Evolutionary conservation across 441 rosid genomes (phyloP).

Genomic region (Lepidium campestre): DNA sequence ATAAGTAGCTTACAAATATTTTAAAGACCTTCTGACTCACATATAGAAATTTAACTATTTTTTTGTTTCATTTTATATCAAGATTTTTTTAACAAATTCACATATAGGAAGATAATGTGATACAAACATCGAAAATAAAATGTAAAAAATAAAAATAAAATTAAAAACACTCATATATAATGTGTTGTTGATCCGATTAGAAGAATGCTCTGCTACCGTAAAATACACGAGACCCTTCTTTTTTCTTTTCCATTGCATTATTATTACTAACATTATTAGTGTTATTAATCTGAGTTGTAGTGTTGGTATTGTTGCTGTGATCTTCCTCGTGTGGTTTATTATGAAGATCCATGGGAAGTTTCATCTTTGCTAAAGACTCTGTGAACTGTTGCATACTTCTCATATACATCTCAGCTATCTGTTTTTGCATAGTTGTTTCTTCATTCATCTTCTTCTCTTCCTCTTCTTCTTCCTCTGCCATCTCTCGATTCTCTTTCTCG

Average conservation of each 20-base stretch:
- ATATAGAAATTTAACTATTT: no score
- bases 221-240: slow-evolving; percentile 77
- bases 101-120: neutral
- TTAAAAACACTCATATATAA: slow-evolving; percentile 3
- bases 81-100: no score
- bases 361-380: slow-evolving; percentile 84
- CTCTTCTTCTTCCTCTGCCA: slow-evolving; percentile 8
- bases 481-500: slow-evolving; percentile 41
- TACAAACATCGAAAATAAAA: slow-evolving; percentile 5
- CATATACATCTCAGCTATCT: slow-evolving; percentile 93
- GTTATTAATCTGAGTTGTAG: slow-evolving; percentile 22
- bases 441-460: slow-evolving; percentile 39
- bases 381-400: slow-evolving; percentile 92
- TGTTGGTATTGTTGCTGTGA: slow-evolving; percentile 20
- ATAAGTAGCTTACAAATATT: neutral
- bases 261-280: neutral
- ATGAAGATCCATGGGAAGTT: slow-evolving; percentile 75
- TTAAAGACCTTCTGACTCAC: no score
- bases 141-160: no score
- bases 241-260: slow-evolving; percentile 44
- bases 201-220: slow-evolving; percentile 96
- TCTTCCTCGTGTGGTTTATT: neutral
- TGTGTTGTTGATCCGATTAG: slow-evolving; percentile 24
- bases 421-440: slow-evolving; percentile 83
- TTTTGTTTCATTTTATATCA: no score